Conservation (phyloP, 2,329 filamentous ascomycete species). For the Pseudogymnoascus sp. region DNA sequence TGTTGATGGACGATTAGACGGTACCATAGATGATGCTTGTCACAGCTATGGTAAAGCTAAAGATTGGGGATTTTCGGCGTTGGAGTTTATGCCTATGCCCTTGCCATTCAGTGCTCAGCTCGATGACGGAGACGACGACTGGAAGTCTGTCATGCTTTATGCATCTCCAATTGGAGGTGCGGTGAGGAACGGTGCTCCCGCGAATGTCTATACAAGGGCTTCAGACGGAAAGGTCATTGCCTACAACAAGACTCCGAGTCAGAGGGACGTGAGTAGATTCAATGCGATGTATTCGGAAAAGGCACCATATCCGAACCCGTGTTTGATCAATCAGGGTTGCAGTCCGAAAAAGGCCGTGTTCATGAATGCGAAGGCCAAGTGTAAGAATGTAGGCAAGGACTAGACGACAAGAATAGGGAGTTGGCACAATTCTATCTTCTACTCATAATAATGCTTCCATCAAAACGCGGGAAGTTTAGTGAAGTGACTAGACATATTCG, state of each 20-base stretch:
- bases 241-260: constrained; percentile 1
- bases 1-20: not conserved
- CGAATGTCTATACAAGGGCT: not conserved
- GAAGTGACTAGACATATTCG: not conserved
- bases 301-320: constrained; percentile 6
- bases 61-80: not conserved
- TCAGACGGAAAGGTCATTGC: not conserved
- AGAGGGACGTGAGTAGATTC: constrained; percentile 7
- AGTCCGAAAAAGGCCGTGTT: not conserved
- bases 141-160: constrained; percentile 11
- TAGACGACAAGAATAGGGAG: not conserved
- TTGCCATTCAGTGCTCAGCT: not conserved
- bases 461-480: not conserved
- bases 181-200: not conserved
- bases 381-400: constrained; percentile 1
- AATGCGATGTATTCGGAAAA: constrained; percentile 4
- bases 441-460: not conserved
- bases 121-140: constrained; percentile 2
- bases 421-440: not conserved
- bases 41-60: not conserved
- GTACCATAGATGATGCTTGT: not conserved
- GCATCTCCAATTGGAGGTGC: not conserved
- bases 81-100: not conserved
- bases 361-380: not conserved
- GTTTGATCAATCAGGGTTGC: constrained; percentile 10